phyloP scores from a whole-genome alignment of 495 filamentous ascomycete species.

The Talaromyces liani region DNA sequence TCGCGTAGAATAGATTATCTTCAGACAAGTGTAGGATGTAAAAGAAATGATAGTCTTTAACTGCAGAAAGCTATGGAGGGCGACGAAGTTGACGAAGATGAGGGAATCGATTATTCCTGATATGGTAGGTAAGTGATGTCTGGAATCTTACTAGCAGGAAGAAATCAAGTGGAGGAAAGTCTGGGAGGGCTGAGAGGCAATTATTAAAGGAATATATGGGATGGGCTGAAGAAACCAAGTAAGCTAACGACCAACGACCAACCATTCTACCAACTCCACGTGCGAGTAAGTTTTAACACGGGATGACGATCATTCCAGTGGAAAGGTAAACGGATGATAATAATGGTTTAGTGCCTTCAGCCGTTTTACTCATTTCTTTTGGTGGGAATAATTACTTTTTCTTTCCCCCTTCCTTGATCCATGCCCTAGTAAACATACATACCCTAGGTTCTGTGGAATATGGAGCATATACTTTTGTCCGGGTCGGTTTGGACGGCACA shows the following conservation, averaged over 20 bases:
- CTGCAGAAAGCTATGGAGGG: neutral
- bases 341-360: neutral
- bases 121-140: neutral
- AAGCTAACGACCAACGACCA: neutral
- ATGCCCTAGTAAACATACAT: neutral
- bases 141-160: neutral
- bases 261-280: neutral
- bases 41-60: neutral
- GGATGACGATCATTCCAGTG: constrained; percentile 1
- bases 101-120: neutral
- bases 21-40: neutral
- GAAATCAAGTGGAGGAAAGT: neutral
- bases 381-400: neutral
- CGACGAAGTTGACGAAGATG: neutral
- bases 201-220: neutral
- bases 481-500: neutral
- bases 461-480: neutral
- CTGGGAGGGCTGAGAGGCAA: neutral
- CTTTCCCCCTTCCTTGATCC: neutral
- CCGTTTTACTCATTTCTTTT: neutral
- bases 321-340: neutral
- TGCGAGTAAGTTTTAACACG: neutral
- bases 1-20: neutral
- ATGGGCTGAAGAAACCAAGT: constrained; percentile 1
- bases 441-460: neutral